Base-by-base conservation (phyloP, 1,284 basidiomycete genomes). In the Leccinum fallax region DNA sequence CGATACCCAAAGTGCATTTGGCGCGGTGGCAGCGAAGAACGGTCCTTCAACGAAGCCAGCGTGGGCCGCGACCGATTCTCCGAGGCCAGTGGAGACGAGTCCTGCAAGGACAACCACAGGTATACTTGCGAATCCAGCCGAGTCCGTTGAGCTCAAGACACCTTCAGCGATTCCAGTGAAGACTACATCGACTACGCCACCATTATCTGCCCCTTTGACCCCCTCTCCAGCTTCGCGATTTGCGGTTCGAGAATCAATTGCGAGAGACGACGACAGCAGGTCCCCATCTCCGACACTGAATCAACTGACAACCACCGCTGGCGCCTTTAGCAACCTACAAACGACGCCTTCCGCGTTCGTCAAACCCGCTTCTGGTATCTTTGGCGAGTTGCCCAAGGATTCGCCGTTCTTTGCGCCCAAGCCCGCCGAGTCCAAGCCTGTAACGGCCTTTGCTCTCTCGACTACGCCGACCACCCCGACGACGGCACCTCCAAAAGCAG, bases 371-470 rank as follows among this genome's bases (percentile, higher is more conserved):
- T 63, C 75, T 36, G 81, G 81, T 0, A 77, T 78, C 64, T 77
- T 80, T 19, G 69, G 65, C 38, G 69, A 69, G 24, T 60, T 71
- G n/a, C 67, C 71, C 32, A 70, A 70, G 21, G 70, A 75, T 19
- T 88, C 87, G 2, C 85, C 86, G 1, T 88, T 87, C 74, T 80
- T 83, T 69, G 81, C 82, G 36, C 67, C 78, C 2, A 74, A 77
- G 54, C 70, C 76, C 38, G 61, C 74, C 1, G 76, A 74, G 48
- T 58, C 74, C 1, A 67, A 74, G 38, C 64, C 72, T 9, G 69
- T 74, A 11, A 77, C 79, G 16, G 79, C 74, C 1, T 80, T 84
- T 65, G 66, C 71, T 53, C 65, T 68, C 21, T 58, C 74, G 15
- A 28, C 71, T 16, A 61, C 68, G 0, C 53, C 72, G 5, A 53